A percentile compares a stretch with the other conserved stretches of the same genome.
phyloP scores from a whole-genome alignment of 2,329 filamentous ascomycete species.

The Fusarium nygamai region DNA sequence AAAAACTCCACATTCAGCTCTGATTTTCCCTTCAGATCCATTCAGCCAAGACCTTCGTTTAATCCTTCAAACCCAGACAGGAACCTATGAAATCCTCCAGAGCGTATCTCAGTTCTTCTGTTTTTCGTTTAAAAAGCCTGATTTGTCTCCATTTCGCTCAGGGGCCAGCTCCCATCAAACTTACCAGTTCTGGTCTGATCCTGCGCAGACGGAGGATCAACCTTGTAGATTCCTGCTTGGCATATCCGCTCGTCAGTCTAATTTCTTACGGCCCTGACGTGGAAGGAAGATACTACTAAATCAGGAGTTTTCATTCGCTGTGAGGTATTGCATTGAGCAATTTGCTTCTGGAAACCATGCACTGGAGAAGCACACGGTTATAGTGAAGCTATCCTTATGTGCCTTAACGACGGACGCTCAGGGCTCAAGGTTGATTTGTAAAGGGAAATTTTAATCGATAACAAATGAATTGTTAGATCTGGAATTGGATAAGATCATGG shows the following conservation, averaged over 20 bases:
- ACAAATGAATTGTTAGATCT: background rate
- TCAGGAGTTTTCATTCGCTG: background rate
- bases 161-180: background rate
- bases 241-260: background rate
- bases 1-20: background rate
- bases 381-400: background rate
- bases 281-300: background rate
- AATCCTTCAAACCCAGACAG: background rate
- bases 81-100: background rate
- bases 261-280: background rate
- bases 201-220: background rate
- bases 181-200: background rate
- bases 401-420: background rate
- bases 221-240: background rate
- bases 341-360: background rate
- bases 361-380: background rate
- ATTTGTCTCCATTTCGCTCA: background rate
- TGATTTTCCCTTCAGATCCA: background rate
- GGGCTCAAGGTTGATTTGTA: background rate
- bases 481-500: background rate
- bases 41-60: background rate
- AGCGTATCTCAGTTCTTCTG: background rate
- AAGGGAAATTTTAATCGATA: too few species aligned
- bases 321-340: background rate
- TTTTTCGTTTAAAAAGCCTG: background rate